phyloP scores from a whole-genome alignment of 371 early-diverging fungal species.

The Mucor sp. region DNA sequence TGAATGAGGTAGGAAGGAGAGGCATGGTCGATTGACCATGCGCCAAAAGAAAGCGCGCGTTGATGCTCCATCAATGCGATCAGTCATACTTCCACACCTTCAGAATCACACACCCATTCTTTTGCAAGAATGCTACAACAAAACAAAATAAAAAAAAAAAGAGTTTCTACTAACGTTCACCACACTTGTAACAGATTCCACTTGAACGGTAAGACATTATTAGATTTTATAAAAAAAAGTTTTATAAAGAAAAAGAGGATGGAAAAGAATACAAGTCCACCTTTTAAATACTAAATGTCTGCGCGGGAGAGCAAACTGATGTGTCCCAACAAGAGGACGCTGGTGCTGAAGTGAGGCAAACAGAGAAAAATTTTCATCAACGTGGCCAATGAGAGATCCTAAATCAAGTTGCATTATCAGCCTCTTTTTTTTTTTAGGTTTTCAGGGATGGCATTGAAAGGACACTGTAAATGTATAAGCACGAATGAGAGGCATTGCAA shows the following conservation, averaged over 20 bases:
- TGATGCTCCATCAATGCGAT: neutral
- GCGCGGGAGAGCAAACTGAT: neutral
- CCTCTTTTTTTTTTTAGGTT: neutral
- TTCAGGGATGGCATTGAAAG: no score
- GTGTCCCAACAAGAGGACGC: neutral
- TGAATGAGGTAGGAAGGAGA: neutral
- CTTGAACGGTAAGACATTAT: slow-evolving; percentile 46
- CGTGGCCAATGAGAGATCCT: neutral
- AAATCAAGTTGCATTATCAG: neutral
- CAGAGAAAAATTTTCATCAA: neutral
- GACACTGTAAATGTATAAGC: no score
- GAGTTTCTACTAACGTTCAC: slow-evolving; percentile 49
- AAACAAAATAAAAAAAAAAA: slow-evolving; percentile 8
- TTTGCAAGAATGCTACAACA: neutral
- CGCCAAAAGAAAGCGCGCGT: neutral
- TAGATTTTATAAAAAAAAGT: neutral
- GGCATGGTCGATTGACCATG: neutral
- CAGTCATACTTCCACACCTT: neutral
- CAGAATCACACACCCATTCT: neutral
- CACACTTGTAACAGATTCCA: slow-evolving; percentile 51
- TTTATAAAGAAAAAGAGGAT: slow-evolving; percentile 1
- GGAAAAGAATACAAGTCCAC: neutral
- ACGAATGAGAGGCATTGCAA: no score
- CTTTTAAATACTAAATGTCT: neutral
- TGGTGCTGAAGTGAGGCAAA: neutral